Percentiles rank a stretch among this genome's conserved stretches.
Conservation (phyloP, 2,329 filamentous ascomycete genomes). For the Colletotrichum limetticola region DNA sequence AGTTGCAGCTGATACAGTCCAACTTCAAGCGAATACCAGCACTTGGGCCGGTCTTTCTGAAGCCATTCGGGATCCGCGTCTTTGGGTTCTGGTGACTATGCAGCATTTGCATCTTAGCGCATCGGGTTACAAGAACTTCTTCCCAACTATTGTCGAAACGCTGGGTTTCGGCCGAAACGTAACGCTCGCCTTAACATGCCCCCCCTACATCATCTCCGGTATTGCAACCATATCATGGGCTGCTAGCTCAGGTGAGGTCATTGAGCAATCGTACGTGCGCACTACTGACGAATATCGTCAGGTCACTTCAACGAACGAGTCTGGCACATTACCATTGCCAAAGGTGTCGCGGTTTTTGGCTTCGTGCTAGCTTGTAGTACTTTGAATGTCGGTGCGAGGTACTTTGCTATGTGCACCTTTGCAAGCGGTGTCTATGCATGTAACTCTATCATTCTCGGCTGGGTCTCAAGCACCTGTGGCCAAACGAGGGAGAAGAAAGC, state of each 20-base stretch:
- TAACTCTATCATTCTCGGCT: constrained; percentile 55
- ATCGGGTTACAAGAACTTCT: background rate
- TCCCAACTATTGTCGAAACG: background rate
- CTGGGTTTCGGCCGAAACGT: background rate
- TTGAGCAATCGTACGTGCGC: background rate
- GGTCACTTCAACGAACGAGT: background rate
- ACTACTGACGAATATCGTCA: background rate
- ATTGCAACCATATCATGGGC: background rate
- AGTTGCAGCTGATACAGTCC: background rate
- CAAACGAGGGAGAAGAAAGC: background rate
- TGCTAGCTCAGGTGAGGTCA: background rate
- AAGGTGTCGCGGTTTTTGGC: background rate
- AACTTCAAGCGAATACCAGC: background rate
- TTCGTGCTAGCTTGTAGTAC: background rate
- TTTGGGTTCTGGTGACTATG: background rate
- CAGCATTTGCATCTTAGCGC: background rate
- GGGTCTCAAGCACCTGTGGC: constrained; percentile 49
- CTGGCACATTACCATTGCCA: background rate
- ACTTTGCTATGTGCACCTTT: constrained; percentile 48
- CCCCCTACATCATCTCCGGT: background rate
- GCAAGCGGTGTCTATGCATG: constrained; percentile 49
- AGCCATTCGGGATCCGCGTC: background rate
- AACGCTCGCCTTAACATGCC: background rate
- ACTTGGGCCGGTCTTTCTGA: background rate
- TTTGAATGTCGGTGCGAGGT: constrained; percentile 48